Percentiles rank a stretch among this genome's conserved stretches.
These are phyloP conservation scores for Agrocybe pediades DNA, from an alignment of 768 basidiomycete genomes.

Conservation along the genomic window DNA sequence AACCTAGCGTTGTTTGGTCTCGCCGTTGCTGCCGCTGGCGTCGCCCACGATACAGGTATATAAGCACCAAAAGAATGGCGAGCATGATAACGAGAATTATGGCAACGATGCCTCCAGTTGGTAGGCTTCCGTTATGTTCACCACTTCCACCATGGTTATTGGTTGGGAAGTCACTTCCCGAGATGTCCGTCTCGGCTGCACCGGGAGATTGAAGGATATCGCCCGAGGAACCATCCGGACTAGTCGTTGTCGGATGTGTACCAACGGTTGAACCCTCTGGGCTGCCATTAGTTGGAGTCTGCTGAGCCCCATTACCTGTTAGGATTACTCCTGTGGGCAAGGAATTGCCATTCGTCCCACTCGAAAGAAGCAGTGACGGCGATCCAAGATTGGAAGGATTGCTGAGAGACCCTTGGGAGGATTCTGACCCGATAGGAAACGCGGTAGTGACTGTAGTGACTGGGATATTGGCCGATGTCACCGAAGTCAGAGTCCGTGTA, in stretches of 20 bases:
- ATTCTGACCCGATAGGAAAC: too few relatives aligned
- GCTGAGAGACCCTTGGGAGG: too few relatives aligned
- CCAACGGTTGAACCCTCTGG: not conserved
- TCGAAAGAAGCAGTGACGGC: too few relatives aligned
- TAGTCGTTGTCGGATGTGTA: not conserved
- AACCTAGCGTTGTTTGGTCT: not conserved
- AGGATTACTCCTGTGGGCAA: too few relatives aligned
- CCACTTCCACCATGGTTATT: not conserved
- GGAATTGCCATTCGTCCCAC: too few relatives aligned
- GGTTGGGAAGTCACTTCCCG: not conserved
- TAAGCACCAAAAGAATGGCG: not conserved
- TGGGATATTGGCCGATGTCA: too few relatives aligned
- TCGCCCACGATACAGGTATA: not conserved
- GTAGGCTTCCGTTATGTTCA: not conserved
- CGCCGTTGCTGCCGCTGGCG: not conserved
- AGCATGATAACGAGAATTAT: not conserved
- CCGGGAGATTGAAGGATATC: not conserved
- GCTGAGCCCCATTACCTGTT: too few relatives aligned
- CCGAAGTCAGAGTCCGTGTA: too few relatives aligned
- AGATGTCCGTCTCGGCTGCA: not conserved
- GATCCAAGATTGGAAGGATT: too few relatives aligned
- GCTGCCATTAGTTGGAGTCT: too few relatives aligned
- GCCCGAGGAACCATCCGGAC: not conserved
- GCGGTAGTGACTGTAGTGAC: too few relatives aligned
- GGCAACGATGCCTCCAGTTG: not conserved